A percentile compares a stretch with the other conserved stretches of the same genome.
Conservation (phyloP, 176 grass and related monocot species). For the Aechmea fasciata region DNA sequence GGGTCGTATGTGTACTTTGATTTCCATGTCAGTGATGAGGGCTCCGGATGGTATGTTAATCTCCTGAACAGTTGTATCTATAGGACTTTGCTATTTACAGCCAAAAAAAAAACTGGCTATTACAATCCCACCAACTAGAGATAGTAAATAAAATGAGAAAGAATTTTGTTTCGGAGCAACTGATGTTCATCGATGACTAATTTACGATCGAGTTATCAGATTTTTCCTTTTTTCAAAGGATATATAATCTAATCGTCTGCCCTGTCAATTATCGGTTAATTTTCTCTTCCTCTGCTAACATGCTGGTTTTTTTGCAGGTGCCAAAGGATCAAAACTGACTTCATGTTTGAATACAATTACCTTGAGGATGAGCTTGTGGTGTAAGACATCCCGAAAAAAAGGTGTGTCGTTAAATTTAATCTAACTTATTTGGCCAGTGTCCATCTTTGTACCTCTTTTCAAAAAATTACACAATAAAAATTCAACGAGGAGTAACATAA, state of each 20-base stretch:
- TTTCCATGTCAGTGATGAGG: slow-evolving; percentile 72
- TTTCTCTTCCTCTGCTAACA: not conserved
- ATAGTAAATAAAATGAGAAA: too few relatives aligned
- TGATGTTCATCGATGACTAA: too few relatives aligned
- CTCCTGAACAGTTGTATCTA: not conserved
- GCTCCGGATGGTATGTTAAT: slow-evolving; percentile 68
- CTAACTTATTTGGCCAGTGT: too few relatives aligned
- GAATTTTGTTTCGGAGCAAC: too few relatives aligned
- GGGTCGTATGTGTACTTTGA: slow-evolving; percentile 97
- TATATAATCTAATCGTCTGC: not conserved
- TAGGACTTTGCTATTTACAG: not conserved
- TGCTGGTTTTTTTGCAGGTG: slow-evolving; percentile 46
- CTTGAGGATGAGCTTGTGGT: slow-evolving; percentile 84
- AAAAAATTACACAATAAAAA: too few relatives aligned
- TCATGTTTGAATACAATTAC: slow-evolving; percentile 92
- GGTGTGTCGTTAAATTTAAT: too few relatives aligned
- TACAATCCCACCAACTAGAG: too few relatives aligned
- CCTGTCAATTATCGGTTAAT: not conserved
- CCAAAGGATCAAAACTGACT: slow-evolving; percentile 94
- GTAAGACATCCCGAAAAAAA: slow-evolving; percentile 13
- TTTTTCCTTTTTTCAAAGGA: too few relatives aligned
- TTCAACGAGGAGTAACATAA: too few relatives aligned
- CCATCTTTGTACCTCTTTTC: too few relatives aligned
- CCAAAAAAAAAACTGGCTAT: not conserved
- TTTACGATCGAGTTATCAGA: too few relatives aligned